Evolutionary conservation across 192 early-diverging fungal genomes (phyloP), one percentile per base, ranked within the genome.

Genomic region (Entomortierella parvispora): DNA sequence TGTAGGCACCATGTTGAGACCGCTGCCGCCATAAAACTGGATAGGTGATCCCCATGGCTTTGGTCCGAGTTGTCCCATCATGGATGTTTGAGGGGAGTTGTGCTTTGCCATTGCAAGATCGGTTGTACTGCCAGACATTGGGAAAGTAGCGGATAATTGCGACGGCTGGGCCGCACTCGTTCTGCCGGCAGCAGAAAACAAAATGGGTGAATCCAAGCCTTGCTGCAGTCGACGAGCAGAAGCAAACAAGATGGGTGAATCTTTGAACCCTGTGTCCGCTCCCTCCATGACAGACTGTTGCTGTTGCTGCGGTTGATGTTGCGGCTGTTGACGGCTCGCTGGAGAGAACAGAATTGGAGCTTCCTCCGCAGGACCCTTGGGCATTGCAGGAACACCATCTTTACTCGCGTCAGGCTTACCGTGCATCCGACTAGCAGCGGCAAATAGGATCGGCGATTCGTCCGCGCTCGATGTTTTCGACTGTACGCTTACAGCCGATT

Each of bases 171-270:
- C n/a, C n/a, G n/a, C n/a, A n/a, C n/a, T 64, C 20, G 32, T 50
- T n/a, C 74, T 58, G 22, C 55, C 68, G 5, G 59, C 65, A 1
- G 74, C 51, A 28, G 74, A 68, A 32, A 77, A 77, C 3, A 77
- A 15, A 18, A 77, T 77, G 25, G 74, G 74, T 0, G 60, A 51
- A 1, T 49, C 58, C 15, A 63, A 34, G 7, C 40, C 49, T 7
- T 68, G 74, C 23, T 77, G 65, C 4, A 57, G 51, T 11, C 74
- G 47, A 32, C 48, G 62, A 6, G 66, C 61, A 11, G 50, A 51
- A 9, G 74, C 62, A 37, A 77, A 77, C 2, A 77, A n/a, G 14
- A 77, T 64, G n/a, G 74, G 60, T 3, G 58, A 42, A 20, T 77
- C 60, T 1, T 25, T n/a, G 18, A 45, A 15, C 2, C 25, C 33